These are phyloP conservation scores for Wickerhamomyces strasburgensis DNA, from an alignment of 805 yeast species.

Conservation along the genomic window DNA sequence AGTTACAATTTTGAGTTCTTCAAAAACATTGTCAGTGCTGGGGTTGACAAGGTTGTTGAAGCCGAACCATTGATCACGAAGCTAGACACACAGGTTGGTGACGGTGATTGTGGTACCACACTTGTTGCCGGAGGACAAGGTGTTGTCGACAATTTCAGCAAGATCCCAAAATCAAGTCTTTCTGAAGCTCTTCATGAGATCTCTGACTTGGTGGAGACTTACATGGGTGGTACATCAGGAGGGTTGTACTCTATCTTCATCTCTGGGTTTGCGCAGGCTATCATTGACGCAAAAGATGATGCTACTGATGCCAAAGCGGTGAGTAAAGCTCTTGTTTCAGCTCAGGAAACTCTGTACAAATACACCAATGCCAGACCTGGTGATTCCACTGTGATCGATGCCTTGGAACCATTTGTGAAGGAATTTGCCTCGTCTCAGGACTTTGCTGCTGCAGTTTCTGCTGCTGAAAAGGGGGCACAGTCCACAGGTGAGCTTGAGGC, in stretches of 20 bases:
- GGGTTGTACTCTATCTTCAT: slow-evolving; percentile 84
- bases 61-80: slow-evolving; percentile 83
- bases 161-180: slow-evolving; percentile 34
- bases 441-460: slow-evolving; percentile 54
- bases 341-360: slow-evolving; percentile 69
- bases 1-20: slow-evolving; percentile 29
- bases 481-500: slow-evolving; percentile 72
- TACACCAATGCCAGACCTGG: slow-evolving; percentile 89
- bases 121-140: slow-evolving; percentile 78
- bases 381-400: slow-evolving; percentile 84
- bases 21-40: slow-evolving; percentile 36
- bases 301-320: slow-evolving; percentile 27
- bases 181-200: slow-evolving; percentile 61
- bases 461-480: slow-evolving; percentile 74
- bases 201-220: slow-evolving; percentile 78
- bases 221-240: slow-evolving; percentile 98
- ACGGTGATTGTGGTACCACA: slow-evolving; percentile 96
- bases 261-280: slow-evolving; percentile 63
- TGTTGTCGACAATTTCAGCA: slow-evolving; percentile 48
- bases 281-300: slow-evolving; percentile 32
- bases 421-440: slow-evolving; percentile 48
- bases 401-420: slow-evolving; percentile 81
- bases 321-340: slow-evolving; percentile 47
- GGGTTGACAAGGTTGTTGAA: slow-evolving; percentile 47
- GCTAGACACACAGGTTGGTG: slow-evolving; percentile 88